phyloP scores from a whole-genome alignment of 805 yeast species.

The Hanseniaspora guilliermondii region DNA sequence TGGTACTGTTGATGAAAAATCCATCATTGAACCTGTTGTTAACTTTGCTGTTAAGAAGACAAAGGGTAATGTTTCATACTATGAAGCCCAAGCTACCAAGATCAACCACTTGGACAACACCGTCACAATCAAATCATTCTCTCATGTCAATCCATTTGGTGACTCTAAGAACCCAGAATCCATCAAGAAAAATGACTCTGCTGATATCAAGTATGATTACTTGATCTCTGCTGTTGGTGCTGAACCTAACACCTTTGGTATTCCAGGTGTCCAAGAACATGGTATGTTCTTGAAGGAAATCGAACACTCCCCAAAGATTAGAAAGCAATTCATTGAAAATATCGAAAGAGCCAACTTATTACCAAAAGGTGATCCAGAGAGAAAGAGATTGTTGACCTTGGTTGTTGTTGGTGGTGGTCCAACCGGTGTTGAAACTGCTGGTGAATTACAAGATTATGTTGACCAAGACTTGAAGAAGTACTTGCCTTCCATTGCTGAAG shows the following conservation, averaged over 20 bases:
- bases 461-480: slow-evolving; percentile 79
- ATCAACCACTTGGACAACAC: slow-evolving; percentile 66
- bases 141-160: slow-evolving; percentile 25
- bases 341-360: slow-evolving; percentile 80
- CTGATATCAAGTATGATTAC: slow-evolving; percentile 58
- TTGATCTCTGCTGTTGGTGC: slow-evolving; percentile 89
- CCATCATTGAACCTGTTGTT: slow-evolving; percentile 89
- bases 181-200: slow-evolving; percentile 31
- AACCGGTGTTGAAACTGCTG: slow-evolving; percentile 95
- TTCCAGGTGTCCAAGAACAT: slow-evolving; percentile 77
- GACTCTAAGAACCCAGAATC: slow-evolving; percentile 29
- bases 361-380: slow-evolving; percentile 65
- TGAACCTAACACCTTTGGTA: slow-evolving; percentile 83
- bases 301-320: slow-evolving; percentile 69
- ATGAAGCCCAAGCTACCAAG: slow-evolving; percentile 81
- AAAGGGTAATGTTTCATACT: slow-evolving; percentile 65
- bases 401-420: slow-evolving; percentile 98
- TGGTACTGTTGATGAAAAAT: slow-evolving; percentile 79
- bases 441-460: slow-evolving; percentile 88
- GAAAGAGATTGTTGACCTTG: slow-evolving; percentile 71
- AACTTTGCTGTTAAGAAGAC: slow-evolving; percentile 66
- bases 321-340: slow-evolving; percentile 70
- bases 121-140: slow-evolving; percentile 44
- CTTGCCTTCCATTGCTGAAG: slow-evolving; percentile 77
- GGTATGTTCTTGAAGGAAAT: slow-evolving; percentile 84